phyloP scores from a whole-genome alignment of 2,329 filamentous ascomycete genomes.

The Stemphylium lycopersici region DNA sequence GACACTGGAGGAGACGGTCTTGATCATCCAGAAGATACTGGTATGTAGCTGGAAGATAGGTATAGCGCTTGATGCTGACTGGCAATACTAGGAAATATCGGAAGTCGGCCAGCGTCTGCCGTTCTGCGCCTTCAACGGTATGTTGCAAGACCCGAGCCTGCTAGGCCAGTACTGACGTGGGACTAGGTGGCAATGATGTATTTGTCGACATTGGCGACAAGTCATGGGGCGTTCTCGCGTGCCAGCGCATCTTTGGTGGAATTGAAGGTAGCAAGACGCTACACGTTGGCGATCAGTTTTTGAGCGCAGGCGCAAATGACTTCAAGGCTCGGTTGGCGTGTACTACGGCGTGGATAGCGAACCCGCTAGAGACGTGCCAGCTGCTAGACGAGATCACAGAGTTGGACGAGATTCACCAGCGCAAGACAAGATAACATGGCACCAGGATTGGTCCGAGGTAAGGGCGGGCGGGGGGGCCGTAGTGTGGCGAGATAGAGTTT shows the following conservation, averaged over 20 bases:
- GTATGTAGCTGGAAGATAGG: conserved; percentile 27
- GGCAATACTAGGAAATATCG: conserved; percentile 67
- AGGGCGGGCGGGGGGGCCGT: not conserved
- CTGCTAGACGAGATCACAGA: conserved; percentile 79
- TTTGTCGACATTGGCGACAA: conserved; percentile 99
- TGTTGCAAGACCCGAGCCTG: not conserved
- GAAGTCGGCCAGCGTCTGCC: conserved; percentile 72
- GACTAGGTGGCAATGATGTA: conserved; percentile 81
- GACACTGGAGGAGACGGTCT: conserved; percentile 91
- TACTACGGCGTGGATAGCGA: conserved; percentile 97
- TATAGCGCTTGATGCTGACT: conserved; percentile 18
- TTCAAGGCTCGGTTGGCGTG: conserved; percentile 94
- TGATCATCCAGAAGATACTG: conserved; percentile 90
- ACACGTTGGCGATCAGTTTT: conserved; percentile 94
- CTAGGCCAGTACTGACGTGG: conserved; percentile 21
- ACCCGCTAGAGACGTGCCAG: conserved; percentile 85
- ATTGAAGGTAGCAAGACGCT: conserved; percentile 80
- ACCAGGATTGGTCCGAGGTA: not conserved
- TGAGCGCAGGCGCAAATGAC: conserved; percentile 88
- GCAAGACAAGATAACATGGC: conserved; percentile 38
- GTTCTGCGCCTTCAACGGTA: conserved; percentile 95
- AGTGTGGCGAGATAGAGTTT: too few species aligned
- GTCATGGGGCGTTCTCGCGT: conserved; percentile 90
- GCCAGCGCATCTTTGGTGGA: conserved; percentile 85
- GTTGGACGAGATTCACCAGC: conserved; percentile 49